These are phyloP conservation scores for Urochloa ruziziensis DNA, from an alignment of 176 grass and related monocot genomes.

Conservation along the genomic window DNA sequence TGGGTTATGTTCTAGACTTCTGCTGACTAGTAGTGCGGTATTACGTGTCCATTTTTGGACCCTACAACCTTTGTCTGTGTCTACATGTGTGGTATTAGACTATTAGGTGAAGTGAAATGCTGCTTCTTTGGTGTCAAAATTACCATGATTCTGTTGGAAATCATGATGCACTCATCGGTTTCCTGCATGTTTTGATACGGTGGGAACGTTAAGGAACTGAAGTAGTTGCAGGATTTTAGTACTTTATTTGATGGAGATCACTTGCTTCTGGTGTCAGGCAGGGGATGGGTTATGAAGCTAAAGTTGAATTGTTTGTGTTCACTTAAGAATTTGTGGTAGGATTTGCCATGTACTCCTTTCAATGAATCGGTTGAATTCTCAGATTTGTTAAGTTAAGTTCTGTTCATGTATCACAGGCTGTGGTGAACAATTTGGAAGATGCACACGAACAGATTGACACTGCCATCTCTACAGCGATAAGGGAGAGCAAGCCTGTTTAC, in stretches of 20 bases:
- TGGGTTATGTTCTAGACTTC: neutral
- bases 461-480: slow-evolving; percentile 59
- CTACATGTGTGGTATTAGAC: no score
- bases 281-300: neutral
- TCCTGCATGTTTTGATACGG: neutral
- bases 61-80: neutral
- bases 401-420: slow-evolving; percentile 32
- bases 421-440: slow-evolving; percentile 60
- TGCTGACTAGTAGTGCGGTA: neutral
- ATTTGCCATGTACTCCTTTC: neutral
- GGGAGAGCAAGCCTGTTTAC: slow-evolving; percentile 65
- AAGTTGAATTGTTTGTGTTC: neutral
- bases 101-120: no score
- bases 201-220: neutral
- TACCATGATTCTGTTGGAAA: neutral
- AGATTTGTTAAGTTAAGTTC: neutral
- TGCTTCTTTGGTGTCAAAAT: neutral
- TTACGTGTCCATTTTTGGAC: neutral
- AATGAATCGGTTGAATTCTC: neutral
- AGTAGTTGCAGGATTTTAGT: neutral
- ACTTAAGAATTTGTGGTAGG: neutral
- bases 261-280: neutral
- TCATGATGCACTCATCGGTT: neutral
- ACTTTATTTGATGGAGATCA: neutral
- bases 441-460: slow-evolving; percentile 60